Base-by-base conservation (phyloP, 768 basidiomycete species). In the Coprinopsis cinerea region DNA sequence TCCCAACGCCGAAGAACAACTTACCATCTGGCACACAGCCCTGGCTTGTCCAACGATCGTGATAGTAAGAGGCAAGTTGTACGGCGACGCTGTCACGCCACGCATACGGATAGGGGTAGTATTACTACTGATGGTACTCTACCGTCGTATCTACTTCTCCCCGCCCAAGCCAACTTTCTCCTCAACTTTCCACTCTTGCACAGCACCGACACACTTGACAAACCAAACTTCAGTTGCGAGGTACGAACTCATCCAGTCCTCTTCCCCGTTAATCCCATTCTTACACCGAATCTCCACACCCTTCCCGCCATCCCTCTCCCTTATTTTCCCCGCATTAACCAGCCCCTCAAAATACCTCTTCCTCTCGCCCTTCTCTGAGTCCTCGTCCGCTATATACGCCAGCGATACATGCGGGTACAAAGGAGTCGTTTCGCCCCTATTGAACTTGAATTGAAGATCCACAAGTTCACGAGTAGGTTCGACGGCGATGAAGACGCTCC, bases 351-450 rank as follows among this genome's bases (percentile, higher is more conserved):
- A 70, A 35, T 75, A 76, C 53, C 59, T 69, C 18, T 68, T 65
- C 37, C 86, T 77, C 62, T 83, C 76, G 5, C 65, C 72, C 10
- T 59, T 52, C 13, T 67, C 70, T 2, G 74, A 73, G 53, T 89
- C 86, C n/a, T 73, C 70, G 51, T 89, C 80, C 23, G 69, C 71
- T 52, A 89, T 81, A 59, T 91, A 91, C 58, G 77, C 82, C 51
- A 91, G 56, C 28, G 88, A 90, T 54, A 88, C 53, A 61, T 91
- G 88, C 5, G 87, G 83, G 53, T 78, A 85, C 28, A 58, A 57
- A 1, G 76, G 71, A 20, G 73, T 65, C 6, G 61, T 60, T 20
- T 73, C 61, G 20, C 59, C 55, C 4, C 58, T 57, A 48, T 77
- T 70, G 24, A 88, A 66, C 25, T 69, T 56, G 25, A 55, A 61